These are phyloP conservation scores for Gillenia trifoliata DNA, from an alignment of 306 rosid genomes.

Conservation along the genomic window DNA sequence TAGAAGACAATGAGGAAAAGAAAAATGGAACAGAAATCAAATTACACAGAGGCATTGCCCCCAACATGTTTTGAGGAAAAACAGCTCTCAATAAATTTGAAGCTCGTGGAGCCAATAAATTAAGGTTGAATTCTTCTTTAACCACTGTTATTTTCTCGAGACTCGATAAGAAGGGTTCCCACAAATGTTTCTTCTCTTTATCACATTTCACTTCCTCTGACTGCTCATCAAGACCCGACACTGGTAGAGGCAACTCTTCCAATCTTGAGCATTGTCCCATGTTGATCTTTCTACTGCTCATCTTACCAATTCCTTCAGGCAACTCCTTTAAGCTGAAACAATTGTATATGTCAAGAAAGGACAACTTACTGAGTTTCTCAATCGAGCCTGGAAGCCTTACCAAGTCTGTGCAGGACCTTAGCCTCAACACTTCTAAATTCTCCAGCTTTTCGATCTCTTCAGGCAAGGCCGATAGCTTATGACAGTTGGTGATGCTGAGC, in stretches of 20 bases:
- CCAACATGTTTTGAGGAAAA: not conserved
- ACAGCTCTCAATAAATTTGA: not conserved
- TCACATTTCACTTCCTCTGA: conserved; percentile 41
- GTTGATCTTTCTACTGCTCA: conserved; percentile 23
- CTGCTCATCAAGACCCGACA: conserved; percentile 17
- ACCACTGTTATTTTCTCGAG: not conserved
- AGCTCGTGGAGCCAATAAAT: conserved; percentile 2
- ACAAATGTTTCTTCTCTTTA: conserved; percentile 14
- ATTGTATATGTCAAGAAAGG: conserved; percentile 12
- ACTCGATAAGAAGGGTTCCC: not conserved
- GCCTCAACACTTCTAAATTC: not conserved
- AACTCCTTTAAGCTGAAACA: conserved; percentile 22
- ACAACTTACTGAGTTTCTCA: conserved; percentile 20
- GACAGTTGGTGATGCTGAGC: conserved; percentile 55
- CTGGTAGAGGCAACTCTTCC: conserved; percentile 33
- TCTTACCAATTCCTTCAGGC: conserved; percentile 42
- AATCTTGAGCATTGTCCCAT: conserved; percentile 36
- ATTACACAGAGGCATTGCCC: no score
- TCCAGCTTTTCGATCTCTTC: conserved; percentile 12
- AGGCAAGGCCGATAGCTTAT: conserved; percentile 40
- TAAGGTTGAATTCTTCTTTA: not conserved
- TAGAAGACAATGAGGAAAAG: no score
- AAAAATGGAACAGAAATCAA: no score
- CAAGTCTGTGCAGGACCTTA: not conserved
- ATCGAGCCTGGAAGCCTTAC: conserved; percentile 33